Evolutionary conservation across 192 early-diverging fungal species (phyloP), one percentile per base, ranked within the genome.

Genomic region (Coemansia sp.): DNA sequence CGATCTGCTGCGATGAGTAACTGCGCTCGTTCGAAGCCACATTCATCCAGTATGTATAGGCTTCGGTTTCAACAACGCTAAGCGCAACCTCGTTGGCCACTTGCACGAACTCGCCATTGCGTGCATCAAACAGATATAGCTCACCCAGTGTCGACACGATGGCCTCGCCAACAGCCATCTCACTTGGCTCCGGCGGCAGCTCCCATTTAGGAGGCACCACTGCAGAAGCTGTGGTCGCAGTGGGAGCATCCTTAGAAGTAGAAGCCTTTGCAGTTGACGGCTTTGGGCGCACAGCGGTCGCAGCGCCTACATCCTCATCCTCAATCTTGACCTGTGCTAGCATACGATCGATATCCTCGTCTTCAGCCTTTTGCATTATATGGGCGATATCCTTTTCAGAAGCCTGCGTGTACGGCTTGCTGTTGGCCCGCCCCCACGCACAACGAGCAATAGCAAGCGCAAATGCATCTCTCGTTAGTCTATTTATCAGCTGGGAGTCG

Each of bases 51-150:
- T 88, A 85, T 60, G 57, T 62, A 56, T 44, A 74, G 58, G 56
- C 67, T 31, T n/a, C 69, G 5, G 66, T 65, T 52, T 80, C 34
- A 25, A 82, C 67, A 18, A 85, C 62, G 1, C 65, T 70, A 25
- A 75, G 63, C 12, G 74, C 73, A 2, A 69, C 68, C 44, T 83
- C 68, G 27, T 68, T 67, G 14, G 82, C 77, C 50, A 90, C 84
- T 18, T 54, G 69, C 60, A 92, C 75, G 55, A 87, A 89, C 10
- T 78, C 72, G 47, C 58, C 76, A 25, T 56, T 75, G 54, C 26
- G 63, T 27, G 83, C 49, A 30, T 93, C 88, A 67, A 88, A 93
- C 9, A 91, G 62, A 68, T 88, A 86, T 28, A 95, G 77, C 27
- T 86, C 79, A 16, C 80, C 91, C 1, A 68, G 56, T 14, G 75